Evolutionary conservation across 306 rosid genomes (phyloP).

Genomic region (Ammopiptanthus mongolicus): DNA sequence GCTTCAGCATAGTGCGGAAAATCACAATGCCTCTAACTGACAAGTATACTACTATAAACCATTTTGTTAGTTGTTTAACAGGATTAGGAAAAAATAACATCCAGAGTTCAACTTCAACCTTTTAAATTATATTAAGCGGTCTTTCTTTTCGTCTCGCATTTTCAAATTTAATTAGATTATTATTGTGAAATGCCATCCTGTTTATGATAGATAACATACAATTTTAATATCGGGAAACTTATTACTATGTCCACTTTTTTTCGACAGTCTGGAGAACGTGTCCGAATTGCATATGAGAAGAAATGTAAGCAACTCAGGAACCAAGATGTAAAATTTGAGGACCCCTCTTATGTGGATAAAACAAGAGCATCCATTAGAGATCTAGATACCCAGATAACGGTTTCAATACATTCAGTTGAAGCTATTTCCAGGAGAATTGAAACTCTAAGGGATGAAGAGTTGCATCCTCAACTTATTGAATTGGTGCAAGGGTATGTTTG

Average conservation of each 20-base stretch:
- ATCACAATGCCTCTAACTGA: not conserved
- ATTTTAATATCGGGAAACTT: constrained; percentile 15
- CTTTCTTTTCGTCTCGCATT: not conserved
- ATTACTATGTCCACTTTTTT: constrained; percentile 20
- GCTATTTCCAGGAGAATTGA: constrained; percentile 73
- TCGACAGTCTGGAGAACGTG: constrained; percentile 69
- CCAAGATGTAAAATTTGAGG: constrained; percentile 70
- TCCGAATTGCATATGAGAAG: constrained; percentile 80
- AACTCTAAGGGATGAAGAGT: constrained; percentile 71
- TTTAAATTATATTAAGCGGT: not conserved
- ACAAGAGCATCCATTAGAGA: constrained; percentile 62
- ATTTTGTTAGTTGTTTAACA: not conserved
- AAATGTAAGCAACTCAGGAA: constrained; percentile 62
- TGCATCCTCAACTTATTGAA: constrained; percentile 80
- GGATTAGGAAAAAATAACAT: not conserved
- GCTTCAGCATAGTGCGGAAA: constrained; percentile 7
- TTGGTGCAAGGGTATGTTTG: constrained; percentile 61
- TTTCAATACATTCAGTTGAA: constrained; percentile 82
- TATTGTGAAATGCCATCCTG: constrained; percentile 3
- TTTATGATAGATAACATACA: constrained; percentile 15
- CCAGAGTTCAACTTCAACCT: not conserved
- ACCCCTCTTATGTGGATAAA: constrained; percentile 52
- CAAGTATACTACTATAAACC: not conserved
- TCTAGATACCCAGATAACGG: constrained; percentile 67
- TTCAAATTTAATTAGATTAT: not conserved